Evolutionary conservation across 2,329 filamentous ascomycete species (phyloP).

Genomic region (Didymella lethalis): DNA sequence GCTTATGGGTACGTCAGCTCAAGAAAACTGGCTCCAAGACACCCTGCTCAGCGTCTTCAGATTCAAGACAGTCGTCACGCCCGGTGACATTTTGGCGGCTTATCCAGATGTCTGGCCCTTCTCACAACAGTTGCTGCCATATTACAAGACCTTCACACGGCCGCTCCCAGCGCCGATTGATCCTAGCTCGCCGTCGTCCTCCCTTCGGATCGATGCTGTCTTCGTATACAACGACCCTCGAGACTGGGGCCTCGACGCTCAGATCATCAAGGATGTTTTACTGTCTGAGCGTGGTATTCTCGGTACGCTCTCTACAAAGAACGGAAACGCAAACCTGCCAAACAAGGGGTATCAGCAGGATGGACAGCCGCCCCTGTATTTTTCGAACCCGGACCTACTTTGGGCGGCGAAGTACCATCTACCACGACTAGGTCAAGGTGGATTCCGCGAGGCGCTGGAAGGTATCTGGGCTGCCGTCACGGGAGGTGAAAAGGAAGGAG

Average conservation of each 20-base stretch:
- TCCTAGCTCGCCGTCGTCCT: constrained; percentile 56
- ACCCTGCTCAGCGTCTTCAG: constrained; percentile 24
- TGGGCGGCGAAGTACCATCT: constrained; percentile 88
- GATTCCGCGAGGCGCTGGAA: constrained; percentile 81
- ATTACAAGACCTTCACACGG: constrained; percentile 67
- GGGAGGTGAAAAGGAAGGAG: constrained; percentile 60
- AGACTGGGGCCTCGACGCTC: constrained; percentile 91
- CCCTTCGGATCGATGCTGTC: constrained; percentile 84
- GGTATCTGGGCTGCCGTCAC: constrained; percentile 82
- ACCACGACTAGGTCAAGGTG: constrained; percentile 88
- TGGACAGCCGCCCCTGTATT: constrained; percentile 81
- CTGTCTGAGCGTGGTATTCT: constrained; percentile 79
- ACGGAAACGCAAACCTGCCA: constrained; percentile 69
- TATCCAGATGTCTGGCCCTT: constrained; percentile 86
- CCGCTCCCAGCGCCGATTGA: constrained; percentile 64
- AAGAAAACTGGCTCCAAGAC: neutral
- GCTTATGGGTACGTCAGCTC: constrained; percentile 49
- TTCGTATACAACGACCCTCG: constrained; percentile 96
- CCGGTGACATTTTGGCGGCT: constrained; percentile 79
- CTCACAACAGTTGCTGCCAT: constrained; percentile 68
- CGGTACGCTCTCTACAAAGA: constrained; percentile 78
- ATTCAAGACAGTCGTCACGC: constrained; percentile 77
- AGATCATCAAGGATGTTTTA: constrained; percentile 83
- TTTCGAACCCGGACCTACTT: constrained; percentile 87
- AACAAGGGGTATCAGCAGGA: constrained; percentile 85